Percentiles rank a stretch among this genome's conserved stretches.
phyloP scores from a whole-genome alignment of 345 rosid species.

The Populus deltoides region DNA sequence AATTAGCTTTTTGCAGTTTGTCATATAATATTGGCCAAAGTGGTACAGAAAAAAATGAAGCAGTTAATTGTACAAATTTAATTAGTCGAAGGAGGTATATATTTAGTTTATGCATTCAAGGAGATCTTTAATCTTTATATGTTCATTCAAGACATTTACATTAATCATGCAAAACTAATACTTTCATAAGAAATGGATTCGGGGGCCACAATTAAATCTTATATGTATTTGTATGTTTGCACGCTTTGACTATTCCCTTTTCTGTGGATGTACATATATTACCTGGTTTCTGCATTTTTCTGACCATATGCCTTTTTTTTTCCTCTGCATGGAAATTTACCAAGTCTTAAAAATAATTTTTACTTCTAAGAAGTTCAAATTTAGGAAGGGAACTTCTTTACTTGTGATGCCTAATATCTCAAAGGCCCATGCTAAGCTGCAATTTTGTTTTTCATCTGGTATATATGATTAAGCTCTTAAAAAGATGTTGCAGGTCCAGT shows the following conservation, averaged over 20 bases:
- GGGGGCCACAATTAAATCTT: background rate
- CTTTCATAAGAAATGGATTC: background rate
- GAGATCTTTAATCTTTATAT: background rate
- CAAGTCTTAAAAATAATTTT: background rate
- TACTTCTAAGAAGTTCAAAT: background rate
- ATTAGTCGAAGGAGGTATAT: background rate
- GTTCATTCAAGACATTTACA: background rate
- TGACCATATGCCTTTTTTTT: background rate
- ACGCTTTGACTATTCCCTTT: background rate
- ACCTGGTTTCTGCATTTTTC: background rate
- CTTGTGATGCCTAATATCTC: background rate
- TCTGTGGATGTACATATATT: background rate
- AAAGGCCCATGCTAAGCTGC: background rate
- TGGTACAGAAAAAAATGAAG: background rate
- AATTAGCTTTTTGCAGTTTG: background rate
- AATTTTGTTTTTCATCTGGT: background rate
- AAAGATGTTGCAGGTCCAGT: slow-evolving; percentile 44
- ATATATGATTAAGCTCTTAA: background rate
- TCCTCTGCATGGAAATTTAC: background rate
- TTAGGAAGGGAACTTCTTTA: background rate
- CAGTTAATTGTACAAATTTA: background rate
- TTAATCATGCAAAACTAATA: background rate
- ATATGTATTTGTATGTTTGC: background rate
- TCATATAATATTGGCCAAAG: background rate
- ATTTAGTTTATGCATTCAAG: background rate